Evolutionary conservation across 192 early-diverging fungal species (phyloP).

Genomic region (Linnemannia zychae): DNA sequence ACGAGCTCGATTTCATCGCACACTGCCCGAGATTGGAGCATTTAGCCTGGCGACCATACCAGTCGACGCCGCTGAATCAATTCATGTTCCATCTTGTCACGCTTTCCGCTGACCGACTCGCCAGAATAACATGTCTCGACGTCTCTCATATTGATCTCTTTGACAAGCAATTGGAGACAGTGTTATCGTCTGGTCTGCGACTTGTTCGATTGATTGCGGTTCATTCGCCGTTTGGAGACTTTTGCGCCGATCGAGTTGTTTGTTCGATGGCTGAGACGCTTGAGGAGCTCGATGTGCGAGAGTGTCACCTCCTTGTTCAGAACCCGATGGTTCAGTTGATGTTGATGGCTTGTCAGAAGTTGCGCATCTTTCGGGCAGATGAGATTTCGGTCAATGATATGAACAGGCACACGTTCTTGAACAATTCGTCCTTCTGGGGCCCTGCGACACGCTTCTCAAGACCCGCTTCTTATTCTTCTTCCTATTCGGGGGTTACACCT

Average conservation of each 20-base stretch:
- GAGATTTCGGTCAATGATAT: neutral
- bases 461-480: neutral
- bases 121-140: neutral
- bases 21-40: conserved; percentile 2
- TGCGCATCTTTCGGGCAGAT: neutral
- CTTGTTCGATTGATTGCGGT: neutral
- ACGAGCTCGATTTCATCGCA: neutral
- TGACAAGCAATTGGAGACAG: neutral
- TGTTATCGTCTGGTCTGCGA: neutral
- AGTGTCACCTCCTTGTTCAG: neutral
- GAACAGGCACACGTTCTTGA: neutral
- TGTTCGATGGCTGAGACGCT: conserved; percentile 4
- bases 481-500: neutral
- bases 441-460: neutral
- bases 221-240: conserved; percentile 3
- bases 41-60: neutral
- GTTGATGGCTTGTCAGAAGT: neutral
- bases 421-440: neutral
- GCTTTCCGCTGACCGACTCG: neutral
- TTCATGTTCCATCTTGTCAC: neutral
- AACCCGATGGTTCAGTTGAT: conserved; percentile 5
- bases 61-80: neutral
- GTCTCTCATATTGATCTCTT: neutral
- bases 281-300: conserved; percentile 11
- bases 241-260: neutral